Base-by-base conservation (phyloP, 441 rosid species). In the Geranium incanum region DNA sequence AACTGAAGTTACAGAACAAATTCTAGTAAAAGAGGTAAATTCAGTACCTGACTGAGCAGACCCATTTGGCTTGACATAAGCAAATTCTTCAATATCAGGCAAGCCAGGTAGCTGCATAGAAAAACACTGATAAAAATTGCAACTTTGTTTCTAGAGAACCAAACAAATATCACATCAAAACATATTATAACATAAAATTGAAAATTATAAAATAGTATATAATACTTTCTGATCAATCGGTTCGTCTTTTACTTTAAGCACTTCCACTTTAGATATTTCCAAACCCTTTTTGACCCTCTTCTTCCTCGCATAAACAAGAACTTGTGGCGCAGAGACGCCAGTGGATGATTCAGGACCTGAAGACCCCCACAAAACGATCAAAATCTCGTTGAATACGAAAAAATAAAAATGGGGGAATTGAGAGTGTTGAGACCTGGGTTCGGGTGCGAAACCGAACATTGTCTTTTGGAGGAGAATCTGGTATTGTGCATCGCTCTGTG, bases 31-130 rank as follows among this genome's bases (percentile, higher is more conserved):
- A 39, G 64, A 66, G 70, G 70, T 18, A 6, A 6, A 57, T 57
- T 68, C 70, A 87, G 81, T 78, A 91, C 94, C 71, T 68, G 76
- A 74, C 41, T 63, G 72, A 18, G 85, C 15, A 68, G 85, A 75
- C 70, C 75, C 80, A 36, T 77, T 82, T 3, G 78, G 76, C 76
- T 81, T 82, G 45, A 78, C 85, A 81, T 70, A 85, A 4, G 91
- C 88, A 81, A 85, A 85, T 28, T 88, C 95, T 85, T 94, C 98
- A 18, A 94, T 90, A 72, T 87, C 95, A 33, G 90, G 92, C 36
- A 83, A 76, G 50, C 71, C 78, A 70, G 81, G 69, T 33, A 36
- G 50, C 88, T 84, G 87, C 82, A 71, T 0, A 71, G 8, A 50
- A 39, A 39, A 66, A 45, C 12, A 45, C 16, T 60, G 68, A 52